Percentiles rank a stretch among this genome's conserved stretches.
phyloP scores from a whole-genome alignment of 2,329 filamentous ascomycete species.

The Scedosporium dehoogii region DNA sequence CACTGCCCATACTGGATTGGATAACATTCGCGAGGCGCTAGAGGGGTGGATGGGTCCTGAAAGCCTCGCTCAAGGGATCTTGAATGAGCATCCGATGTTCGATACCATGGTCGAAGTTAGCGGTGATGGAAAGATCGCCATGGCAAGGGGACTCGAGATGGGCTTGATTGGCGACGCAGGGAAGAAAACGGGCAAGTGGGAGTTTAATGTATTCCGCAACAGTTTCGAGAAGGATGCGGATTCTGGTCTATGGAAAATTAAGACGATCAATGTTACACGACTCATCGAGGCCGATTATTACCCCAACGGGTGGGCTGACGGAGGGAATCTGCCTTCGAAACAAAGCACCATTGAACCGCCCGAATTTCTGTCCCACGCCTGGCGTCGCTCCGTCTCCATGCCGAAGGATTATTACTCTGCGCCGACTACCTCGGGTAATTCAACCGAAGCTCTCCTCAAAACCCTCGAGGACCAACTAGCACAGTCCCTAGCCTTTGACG shows the following conservation, averaged over 20 bases:
- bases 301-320: not conserved
- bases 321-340: not conserved
- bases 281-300: not conserved
- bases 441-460: not conserved
- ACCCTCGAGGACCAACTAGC: not conserved
- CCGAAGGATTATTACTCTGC: not conserved
- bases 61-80: not conserved
- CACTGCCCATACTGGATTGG: not conserved
- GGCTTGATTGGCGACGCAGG: conserved; percentile 1
- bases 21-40: not conserved
- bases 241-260: not conserved
- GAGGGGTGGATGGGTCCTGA: conserved; percentile 6
- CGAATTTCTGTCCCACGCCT: not conserved
- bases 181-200: not conserved
- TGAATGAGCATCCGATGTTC: conserved; percentile 3
- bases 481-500: conserved; percentile 1
- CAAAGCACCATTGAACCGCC: not conserved
- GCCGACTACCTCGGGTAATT: not conserved
- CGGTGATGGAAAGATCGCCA: not conserved
- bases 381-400: not conserved
- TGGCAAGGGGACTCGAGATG: not conserved
- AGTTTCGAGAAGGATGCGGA: not conserved
- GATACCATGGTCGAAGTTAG: not conserved
- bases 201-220: conserved; percentile 2
- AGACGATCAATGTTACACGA: not conserved